Evolutionary conservation across 2,329 filamentous ascomycete species (phyloP), one percentile per base, ranked within the genome.

Genomic region (Diaporthe sp.): DNA sequence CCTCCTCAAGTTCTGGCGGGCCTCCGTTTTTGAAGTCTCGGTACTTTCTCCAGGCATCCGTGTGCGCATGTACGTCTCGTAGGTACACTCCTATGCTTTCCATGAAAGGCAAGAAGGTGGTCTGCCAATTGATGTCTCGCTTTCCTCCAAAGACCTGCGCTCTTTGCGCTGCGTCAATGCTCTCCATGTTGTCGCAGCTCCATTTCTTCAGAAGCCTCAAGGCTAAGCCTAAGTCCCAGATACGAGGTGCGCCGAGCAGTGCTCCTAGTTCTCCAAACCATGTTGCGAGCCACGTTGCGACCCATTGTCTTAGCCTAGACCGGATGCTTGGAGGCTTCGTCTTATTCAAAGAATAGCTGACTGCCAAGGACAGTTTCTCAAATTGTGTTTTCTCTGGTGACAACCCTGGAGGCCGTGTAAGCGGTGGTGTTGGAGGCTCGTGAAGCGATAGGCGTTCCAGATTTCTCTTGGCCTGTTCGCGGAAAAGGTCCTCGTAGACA

Each of bases 71-170:
- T 10, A 64, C 40, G 28, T 47, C 60, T 13, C 60, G 60, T 2
- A 64, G 60, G 17, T 64, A 64, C 60, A 64, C 47, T 9, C 60
- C 60, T 1, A 64, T 64, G 17, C 60, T 64, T 28, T 64, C 60
- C 60, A 64, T 45, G 0, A 64, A 64, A 7, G 60, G 60, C 19
- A 64, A 30, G 10, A 64, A 33, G 4, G 60, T 8, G 22, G 19
- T 22, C 40, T 33, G 38, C 60, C 60, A 64, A 10, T 64, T 9
- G 40, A 64, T 45, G 3, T 64, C 60, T 22, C 9, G 12, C 15
- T 64, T 64, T 2, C 60, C 60, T 5, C 60, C 60, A n/a, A 64
- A 64, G 28, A 64, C 60, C 60, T 64, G 60, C 8, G 8, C 8
- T 30, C 25, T 9, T 15, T 64, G 42, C 19, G 60, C 60, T 1